These are phyloP conservation scores for Seiridium cupressi DNA, from an alignment of 2,329 filamentous ascomycete species.

Conservation along the genomic window DNA sequence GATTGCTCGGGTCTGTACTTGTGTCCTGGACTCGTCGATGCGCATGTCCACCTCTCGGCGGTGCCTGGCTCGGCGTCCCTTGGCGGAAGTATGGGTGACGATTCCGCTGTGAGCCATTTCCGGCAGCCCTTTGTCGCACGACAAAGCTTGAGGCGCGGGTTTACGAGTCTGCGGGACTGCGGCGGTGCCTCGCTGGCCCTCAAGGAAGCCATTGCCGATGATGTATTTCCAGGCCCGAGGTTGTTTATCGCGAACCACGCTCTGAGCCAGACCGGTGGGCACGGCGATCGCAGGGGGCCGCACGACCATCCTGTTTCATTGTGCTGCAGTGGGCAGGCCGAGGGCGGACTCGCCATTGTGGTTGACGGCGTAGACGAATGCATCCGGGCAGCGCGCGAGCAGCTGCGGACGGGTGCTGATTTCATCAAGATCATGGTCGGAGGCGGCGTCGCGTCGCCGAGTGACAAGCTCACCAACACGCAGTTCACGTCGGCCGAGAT, in stretches of 20 bases:
- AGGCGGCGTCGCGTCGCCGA: constrained; percentile 56
- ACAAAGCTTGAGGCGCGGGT: constrained; percentile 55
- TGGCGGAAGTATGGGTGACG: constrained; percentile 30
- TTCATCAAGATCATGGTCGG: constrained; percentile 63
- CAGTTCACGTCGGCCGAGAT: constrained; percentile 60
- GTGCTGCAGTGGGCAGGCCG: constrained; percentile 42
- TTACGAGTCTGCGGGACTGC: constrained; percentile 57
- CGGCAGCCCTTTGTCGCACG: constrained; percentile 45
- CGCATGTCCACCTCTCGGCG: constrained; percentile 46
- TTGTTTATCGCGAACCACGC: constrained; percentile 54
- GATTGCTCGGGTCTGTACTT: constrained; percentile 44
- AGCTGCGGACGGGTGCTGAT: constrained; percentile 54
- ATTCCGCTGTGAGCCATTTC: constrained; percentile 35
- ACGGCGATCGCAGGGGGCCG: constrained; percentile 47
- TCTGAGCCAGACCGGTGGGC: constrained; percentile 57
- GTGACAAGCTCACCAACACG: constrained; percentile 49
- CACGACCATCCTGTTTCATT: constrained; percentile 34
- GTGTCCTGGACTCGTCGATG: constrained; percentile 50
- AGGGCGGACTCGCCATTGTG: constrained; percentile 35
- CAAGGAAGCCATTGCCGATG: constrained; percentile 55
- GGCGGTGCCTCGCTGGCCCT: constrained; percentile 55
- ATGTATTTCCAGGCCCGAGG: constrained; percentile 52
- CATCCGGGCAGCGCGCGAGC: constrained; percentile 48
- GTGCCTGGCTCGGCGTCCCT: constrained; percentile 39
- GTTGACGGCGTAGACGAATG: constrained; percentile 56